These are phyloP conservation scores for Mortierella sp. DNA, from an alignment of 371 early-diverging fungal genomes.

Conservation along the genomic window DNA sequence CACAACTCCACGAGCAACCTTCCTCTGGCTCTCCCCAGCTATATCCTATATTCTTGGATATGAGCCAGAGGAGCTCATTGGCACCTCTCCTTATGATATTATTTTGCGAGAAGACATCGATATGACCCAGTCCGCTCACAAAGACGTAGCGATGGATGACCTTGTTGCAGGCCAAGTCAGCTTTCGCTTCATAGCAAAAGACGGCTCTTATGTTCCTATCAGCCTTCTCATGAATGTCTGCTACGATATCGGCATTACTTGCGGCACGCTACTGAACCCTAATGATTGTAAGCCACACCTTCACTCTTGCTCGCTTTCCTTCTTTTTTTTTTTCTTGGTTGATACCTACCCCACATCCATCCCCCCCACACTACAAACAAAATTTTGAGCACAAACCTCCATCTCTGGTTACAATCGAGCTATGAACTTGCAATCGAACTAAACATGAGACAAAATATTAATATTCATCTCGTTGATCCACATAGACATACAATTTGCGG, in stretches of 20 bases:
- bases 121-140: not conserved
- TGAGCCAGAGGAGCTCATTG: slow-evolving; percentile 9
- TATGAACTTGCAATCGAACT: too few relatives aligned
- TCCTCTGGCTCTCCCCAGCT: slow-evolving; percentile 6
- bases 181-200: slow-evolving; percentile 9
- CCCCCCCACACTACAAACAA: too few relatives aligned
- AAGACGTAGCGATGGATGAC: slow-evolving; percentile 11
- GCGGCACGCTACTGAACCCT: not conserved
- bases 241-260: slow-evolving; percentile 13
- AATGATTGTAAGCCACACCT: slow-evolving; percentile 1
- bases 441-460: too few relatives aligned
- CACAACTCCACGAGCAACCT: not conserved
- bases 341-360: too few relatives aligned
- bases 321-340: too few relatives aligned
- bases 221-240: slow-evolving; percentile 2
- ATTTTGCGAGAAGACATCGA: not conserved
- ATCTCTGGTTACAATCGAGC: too few relatives aligned
- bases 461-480: not conserved
- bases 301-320: too few relatives aligned
- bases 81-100: not conserved
- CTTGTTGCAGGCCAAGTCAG: slow-evolving; percentile 12
- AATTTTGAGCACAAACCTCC: too few relatives aligned
- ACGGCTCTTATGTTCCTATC: not conserved
- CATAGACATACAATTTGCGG: slow-evolving; percentile 12
- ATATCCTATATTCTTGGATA: slow-evolving; percentile 1